These are phyloP conservation scores for Aureobasidium sp. DNA, from an alignment of 2,329 filamentous ascomycete species.

Conservation along the genomic window DNA sequence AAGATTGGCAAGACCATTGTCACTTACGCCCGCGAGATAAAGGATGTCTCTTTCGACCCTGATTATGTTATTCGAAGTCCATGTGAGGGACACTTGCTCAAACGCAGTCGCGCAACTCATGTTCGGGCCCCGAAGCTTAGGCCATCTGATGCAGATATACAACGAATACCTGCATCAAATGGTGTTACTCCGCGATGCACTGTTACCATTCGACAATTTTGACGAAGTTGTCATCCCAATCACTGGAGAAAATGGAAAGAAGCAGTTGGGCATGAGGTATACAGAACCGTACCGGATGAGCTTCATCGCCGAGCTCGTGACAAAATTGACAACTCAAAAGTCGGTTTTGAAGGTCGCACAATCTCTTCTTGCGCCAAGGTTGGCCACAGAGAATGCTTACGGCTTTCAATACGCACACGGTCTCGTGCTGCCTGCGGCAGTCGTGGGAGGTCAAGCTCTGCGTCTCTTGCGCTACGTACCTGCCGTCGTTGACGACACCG, in stretches of 20 bases:
- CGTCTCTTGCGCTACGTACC: background rate
- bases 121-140: background rate
- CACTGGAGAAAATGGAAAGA: background rate
- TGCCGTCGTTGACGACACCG: background rate
- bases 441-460: background rate
- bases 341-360: background rate
- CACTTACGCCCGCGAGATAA: background rate
- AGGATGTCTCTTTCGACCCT: background rate
- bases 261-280: background rate
- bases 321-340: background rate
- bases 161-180: background rate
- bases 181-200: background rate
- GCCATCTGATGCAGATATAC: background rate
- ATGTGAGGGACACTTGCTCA: background rate
- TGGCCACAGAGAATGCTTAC: background rate
- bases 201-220: slow-evolving; percentile 2
- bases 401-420: background rate
- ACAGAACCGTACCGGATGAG: background rate
- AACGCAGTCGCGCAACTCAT: background rate
- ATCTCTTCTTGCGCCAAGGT: background rate
- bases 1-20: background rate
- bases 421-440: background rate
- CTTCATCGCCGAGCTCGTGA: slow-evolving; percentile 8
- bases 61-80: background rate
- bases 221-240: slow-evolving; percentile 4